Percentiles rank a stretch among this genome's conserved stretches.
Evolutionary conservation across 2,329 filamentous ascomycete species (phyloP).

Genomic region (Aspergillus arachidicola): DNA sequence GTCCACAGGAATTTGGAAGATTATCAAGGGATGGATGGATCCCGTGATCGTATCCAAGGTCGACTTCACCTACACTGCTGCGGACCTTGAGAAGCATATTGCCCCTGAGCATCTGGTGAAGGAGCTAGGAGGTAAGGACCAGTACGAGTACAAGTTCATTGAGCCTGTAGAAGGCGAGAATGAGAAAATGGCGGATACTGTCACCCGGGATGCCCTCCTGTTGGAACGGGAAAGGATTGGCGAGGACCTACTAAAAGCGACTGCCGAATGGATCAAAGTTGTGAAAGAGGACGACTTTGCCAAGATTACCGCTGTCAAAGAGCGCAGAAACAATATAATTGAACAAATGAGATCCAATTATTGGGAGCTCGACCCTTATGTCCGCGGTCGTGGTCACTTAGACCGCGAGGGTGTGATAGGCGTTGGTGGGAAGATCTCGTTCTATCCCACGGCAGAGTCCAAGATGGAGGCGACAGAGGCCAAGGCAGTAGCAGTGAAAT

Average conservation of each 20-base stretch:
- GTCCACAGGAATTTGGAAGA: slow-evolving; percentile 74
- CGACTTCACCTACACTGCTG: slow-evolving; percentile 78
- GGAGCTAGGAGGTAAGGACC: neutral
- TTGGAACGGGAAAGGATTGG: neutral
- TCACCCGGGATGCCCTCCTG: neutral
- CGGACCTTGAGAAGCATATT: slow-evolving; percentile 77
- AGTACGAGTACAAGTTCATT: neutral
- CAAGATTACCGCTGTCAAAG: neutral
- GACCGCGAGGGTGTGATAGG: neutral
- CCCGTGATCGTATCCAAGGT: slow-evolving; percentile 93
- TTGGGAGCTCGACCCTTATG: neutral
- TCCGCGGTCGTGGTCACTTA: neutral
- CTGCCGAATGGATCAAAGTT: neutral
- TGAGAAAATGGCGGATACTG: neutral
- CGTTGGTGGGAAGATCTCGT: neutral
- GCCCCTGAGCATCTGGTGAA: slow-evolving; percentile 31
- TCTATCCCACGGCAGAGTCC: neutral
- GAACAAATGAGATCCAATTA: neutral
- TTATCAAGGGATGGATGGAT: slow-evolving; percentile 93
- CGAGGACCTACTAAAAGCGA: neutral
- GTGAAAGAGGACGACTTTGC: neutral
- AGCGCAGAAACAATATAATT: neutral
- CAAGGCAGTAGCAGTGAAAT: neutral
- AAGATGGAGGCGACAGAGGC: neutral
- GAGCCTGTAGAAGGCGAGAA: neutral